A percentile compares a stretch with the other conserved stretches of the same genome.
Conservation (phyloP, 768 basidiomycete genomes). For the Cystofilobasidium capitatum region DNA sequence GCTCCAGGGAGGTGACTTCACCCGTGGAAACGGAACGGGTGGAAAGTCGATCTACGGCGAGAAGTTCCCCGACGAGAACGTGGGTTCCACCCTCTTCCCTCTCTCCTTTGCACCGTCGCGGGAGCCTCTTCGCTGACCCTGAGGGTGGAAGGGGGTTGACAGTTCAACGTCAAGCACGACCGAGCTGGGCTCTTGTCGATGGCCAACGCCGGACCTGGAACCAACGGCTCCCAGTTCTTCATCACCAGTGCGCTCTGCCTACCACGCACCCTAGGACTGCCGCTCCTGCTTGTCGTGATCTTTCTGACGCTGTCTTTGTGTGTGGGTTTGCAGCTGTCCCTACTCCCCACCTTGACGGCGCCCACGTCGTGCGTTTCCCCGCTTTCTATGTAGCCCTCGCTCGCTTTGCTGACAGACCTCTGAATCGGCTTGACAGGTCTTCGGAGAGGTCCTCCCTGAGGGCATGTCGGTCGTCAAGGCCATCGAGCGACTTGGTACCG, state of each 20-base stretch:
- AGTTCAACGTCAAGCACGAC: constrained; percentile 80
- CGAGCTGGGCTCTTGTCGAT: constrained; percentile 82
- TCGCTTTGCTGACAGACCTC: background rate
- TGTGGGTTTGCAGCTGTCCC: background rate
- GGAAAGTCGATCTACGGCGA: constrained; percentile 78
- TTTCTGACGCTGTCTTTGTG: background rate
- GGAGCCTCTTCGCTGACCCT: background rate
- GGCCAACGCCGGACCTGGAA: constrained; percentile 59
- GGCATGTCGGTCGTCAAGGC: constrained; percentile 52
- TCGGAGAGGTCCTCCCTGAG: constrained; percentile 23
- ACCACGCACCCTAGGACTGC: too few species aligned
- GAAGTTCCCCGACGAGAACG: constrained; percentile 56
- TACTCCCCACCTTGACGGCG: constrained; percentile 23
- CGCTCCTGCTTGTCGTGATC: background rate
- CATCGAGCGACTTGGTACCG: constrained; percentile 44
- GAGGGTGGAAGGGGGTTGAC: constrained; percentile 36
- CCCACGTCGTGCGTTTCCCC: constrained; percentile 14
- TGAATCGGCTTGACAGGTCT: constrained; percentile 6
- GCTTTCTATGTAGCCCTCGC: background rate
- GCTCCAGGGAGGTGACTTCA: constrained; percentile 32
- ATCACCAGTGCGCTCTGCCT: constrained; percentile 28
- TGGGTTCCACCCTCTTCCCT: background rate
- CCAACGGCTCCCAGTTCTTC: constrained; percentile 45
- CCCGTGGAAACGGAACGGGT: constrained; percentile 25
- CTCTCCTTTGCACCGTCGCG: background rate